These are phyloP conservation scores for Wickerhamiella azyma DNA, from an alignment of 805 yeast species.

Conservation along the genomic window DNA sequence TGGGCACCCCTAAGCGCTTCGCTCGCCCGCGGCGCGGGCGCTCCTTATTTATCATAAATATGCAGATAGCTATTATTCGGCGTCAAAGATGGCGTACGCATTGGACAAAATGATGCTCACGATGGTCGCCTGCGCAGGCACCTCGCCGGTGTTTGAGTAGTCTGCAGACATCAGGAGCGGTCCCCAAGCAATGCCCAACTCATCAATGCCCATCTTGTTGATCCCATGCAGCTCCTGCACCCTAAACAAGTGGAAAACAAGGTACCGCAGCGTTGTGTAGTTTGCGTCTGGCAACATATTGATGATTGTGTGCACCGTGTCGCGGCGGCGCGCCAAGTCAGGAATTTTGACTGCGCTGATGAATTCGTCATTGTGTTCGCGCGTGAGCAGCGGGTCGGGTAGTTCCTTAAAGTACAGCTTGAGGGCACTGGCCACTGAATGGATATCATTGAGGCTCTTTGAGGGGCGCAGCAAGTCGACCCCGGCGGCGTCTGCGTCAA, in stretches of 20 bases:
- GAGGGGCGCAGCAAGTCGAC: conserved; percentile 40
- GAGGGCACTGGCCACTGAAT: conserved; percentile 73
- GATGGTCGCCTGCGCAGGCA: conserved; percentile 60
- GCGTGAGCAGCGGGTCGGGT: conserved; percentile 76
- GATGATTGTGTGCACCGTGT: conserved; percentile 69
- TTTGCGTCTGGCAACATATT: conserved; percentile 89
- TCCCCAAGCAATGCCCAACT: conserved; percentile 88
- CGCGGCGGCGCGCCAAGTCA: conserved; percentile 49
- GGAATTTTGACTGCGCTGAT: conserved; percentile 57
- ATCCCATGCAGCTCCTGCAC: conserved; percentile 46
- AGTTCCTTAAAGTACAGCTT: conserved; percentile 72
- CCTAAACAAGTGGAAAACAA: conserved; percentile 72
- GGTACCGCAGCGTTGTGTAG: conserved; percentile 76
- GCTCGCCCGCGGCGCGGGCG: too few species aligned
- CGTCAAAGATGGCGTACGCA: conserved; percentile 69
- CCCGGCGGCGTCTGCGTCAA: conserved; percentile 48
- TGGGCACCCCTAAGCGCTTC: too few species aligned
- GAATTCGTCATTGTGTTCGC: conserved; percentile 46
- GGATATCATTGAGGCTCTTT: conserved; percentile 62
- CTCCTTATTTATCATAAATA: too few species aligned
- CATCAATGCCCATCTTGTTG: conserved; percentile 73
- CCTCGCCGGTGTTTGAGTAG: conserved; percentile 52
- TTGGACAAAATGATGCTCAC: conserved; percentile 74
- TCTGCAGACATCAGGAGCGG: conserved; percentile 67
- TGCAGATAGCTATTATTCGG: conserved; percentile 28